phyloP scores from a whole-genome alignment of 805 yeast species.

The Yarrowia divulgata region DNA sequence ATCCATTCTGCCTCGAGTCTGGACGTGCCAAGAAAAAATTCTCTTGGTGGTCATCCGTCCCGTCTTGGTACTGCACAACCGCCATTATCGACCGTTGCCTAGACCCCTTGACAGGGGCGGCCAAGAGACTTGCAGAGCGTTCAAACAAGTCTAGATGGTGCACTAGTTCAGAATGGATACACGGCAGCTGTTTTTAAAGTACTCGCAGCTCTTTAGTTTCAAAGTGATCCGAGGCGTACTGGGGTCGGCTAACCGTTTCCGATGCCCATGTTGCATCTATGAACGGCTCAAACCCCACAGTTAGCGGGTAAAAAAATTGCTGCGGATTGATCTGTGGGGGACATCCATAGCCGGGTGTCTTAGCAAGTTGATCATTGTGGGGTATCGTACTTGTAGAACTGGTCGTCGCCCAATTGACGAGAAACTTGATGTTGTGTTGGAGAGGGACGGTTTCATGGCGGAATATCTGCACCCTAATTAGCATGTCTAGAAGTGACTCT shows the following conservation, averaged over 20 bases:
- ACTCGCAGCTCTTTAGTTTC: neutral
- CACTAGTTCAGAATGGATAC: no score
- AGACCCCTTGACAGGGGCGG: neutral
- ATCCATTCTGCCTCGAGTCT: neutral
- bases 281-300: conserved; percentile 5
- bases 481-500: no score
- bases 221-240: neutral
- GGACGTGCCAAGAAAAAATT: neutral
- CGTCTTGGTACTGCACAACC: neutral
- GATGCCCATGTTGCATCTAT: neutral
- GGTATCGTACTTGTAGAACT: neutral
- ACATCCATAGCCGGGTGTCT: neutral
- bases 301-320: neutral
- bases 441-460: neutral
- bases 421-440: neutral
- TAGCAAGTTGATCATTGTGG: neutral
- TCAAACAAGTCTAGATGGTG: neutral
- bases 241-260: neutral
- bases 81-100: neutral
- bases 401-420: neutral
- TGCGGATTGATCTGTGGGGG: neutral
- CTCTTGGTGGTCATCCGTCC: neutral
- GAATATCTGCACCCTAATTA: neutral
- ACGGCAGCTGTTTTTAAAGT: no score
- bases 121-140: neutral